Conservation (phyloP, 176 grass and related monocot species). For the Thinopyrum elongatum region DNA sequence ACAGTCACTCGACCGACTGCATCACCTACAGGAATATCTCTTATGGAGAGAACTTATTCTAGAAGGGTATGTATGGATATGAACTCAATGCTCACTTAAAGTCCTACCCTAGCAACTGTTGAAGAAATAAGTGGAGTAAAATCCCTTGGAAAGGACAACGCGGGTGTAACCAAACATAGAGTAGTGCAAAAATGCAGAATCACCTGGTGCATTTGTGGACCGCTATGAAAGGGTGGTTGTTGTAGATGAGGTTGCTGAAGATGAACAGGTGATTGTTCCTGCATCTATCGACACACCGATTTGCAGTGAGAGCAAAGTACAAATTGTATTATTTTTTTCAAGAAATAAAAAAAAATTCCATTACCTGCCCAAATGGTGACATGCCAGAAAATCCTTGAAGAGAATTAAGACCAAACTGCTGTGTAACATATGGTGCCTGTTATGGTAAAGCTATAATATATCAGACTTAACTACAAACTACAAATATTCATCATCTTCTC, state of each 20-base stretch:
- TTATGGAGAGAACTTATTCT: neutral
- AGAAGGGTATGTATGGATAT: neutral
- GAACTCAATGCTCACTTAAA: neutral
- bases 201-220: slow-evolving; percentile 69
- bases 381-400: slow-evolving; percentile 80
- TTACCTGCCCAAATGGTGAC: slow-evolving; percentile 83
- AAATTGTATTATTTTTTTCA: slow-evolving; percentile 7
- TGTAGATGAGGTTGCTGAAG: slow-evolving; percentile 65
- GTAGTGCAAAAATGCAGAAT: neutral
- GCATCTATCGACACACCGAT: slow-evolving; percentile 45
- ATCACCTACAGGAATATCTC: neutral
- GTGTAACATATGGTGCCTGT: slow-evolving; percentile 66
- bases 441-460: slow-evolving; percentile 27
- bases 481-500: neutral
- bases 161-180: neutral
- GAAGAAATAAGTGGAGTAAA: neutral
- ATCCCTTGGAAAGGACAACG: neutral
- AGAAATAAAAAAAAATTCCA: neutral
- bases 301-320: neutral
- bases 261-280: slow-evolving; percentile 50
- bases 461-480: neutral
- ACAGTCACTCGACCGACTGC: neutral
- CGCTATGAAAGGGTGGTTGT: slow-evolving; percentile 62
- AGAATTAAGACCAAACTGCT: slow-evolving; percentile 74
- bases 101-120: neutral